Conservation (phyloP, 2,329 filamentous ascomycete species). For the Sporothrix sp. region DNA sequence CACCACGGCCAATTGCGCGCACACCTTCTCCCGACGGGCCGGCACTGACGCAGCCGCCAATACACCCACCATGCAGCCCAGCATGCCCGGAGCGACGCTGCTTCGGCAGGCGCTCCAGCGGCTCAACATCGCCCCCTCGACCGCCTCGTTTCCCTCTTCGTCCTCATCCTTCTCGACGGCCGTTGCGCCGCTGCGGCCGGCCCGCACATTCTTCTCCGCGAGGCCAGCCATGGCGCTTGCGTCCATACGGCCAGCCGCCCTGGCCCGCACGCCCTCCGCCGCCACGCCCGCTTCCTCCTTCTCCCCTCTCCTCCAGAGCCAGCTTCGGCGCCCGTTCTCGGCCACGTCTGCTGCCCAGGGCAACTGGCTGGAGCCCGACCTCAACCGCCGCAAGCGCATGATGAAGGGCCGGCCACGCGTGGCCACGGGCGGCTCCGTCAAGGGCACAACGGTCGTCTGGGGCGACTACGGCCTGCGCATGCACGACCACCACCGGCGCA, state of each 20-base stretch:
- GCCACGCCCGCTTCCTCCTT: slow-evolving; percentile 19
- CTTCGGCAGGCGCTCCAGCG: slow-evolving; percentile 43
- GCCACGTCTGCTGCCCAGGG: slow-evolving; percentile 50
- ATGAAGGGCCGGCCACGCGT: slow-evolving; percentile 86
- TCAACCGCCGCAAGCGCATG: slow-evolving; percentile 71
- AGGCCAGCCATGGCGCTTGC: neutral
- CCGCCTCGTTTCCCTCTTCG: neutral
- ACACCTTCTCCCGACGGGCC: neutral
- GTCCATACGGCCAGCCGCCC: neutral
- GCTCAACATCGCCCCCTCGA: slow-evolving; percentile 30
- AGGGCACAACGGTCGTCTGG: slow-evolving; percentile 93
- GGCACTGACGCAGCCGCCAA: neutral
- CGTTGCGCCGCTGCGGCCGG: neutral
- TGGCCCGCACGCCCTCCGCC: slow-evolving; percentile 12
- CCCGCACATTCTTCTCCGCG: slow-evolving; percentile 11
- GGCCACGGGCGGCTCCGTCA: slow-evolving; percentile 77
- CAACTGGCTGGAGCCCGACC: slow-evolving; percentile 75
- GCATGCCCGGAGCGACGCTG: slow-evolving; percentile 27
- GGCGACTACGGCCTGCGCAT: slow-evolving; percentile 93
- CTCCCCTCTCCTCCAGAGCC: slow-evolving; percentile 16
- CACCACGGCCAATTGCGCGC: neutral
- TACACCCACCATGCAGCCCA: slow-evolving; percentile 21
- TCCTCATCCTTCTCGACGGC: neutral
- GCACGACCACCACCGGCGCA: slow-evolving; percentile 83
- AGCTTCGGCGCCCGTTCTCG: slow-evolving; percentile 54